Conservation (phyloP, 768 basidiomycete genomes). For the Clathrus columnatus region DNA sequence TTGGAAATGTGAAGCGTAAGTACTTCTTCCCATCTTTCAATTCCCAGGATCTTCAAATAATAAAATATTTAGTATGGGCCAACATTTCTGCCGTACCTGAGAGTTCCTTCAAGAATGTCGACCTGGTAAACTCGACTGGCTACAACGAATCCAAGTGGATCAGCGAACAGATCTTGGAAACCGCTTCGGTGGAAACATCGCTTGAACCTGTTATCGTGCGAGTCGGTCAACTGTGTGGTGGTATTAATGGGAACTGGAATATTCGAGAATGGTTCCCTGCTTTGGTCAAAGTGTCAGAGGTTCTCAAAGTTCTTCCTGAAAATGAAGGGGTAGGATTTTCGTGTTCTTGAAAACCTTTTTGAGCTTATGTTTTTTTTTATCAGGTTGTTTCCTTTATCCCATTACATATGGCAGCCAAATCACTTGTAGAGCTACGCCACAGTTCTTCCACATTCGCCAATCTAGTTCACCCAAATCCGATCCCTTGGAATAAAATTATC, state of each 20-base stretch:
- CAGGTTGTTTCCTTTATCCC: conserved; percentile 22
- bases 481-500: conserved; percentile 14
- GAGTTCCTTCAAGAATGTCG: conserved; percentile 5
- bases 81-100: conserved; percentile 6
- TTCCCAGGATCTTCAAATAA: background rate
- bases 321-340: conserved; percentile 6
- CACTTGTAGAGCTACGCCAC: conserved; percentile 17
- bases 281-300: conserved; percentile 3
- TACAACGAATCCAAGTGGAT: conserved; percentile 14
- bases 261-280: conserved; percentile 13
- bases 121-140: conserved; percentile 21
- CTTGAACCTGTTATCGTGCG: conserved; percentile 17
- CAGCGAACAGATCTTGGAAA: conserved; percentile 11
- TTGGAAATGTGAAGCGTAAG: conserved; percentile 8
- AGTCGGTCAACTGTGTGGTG: conserved; percentile 15
- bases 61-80: conserved; percentile 11
- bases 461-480: conserved; percentile 19
- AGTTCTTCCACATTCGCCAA: conserved; percentile 14
- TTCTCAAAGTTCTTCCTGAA: background rate
- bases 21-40: background rate
- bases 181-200: conserved; percentile 14
- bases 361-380: background rate
- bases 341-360: background rate
- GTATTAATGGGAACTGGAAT: conserved; percentile 15
- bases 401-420: conserved; percentile 17